Conservation (phyloP, 768 basidiomycete genomes). For the Chiua virens region DNA sequence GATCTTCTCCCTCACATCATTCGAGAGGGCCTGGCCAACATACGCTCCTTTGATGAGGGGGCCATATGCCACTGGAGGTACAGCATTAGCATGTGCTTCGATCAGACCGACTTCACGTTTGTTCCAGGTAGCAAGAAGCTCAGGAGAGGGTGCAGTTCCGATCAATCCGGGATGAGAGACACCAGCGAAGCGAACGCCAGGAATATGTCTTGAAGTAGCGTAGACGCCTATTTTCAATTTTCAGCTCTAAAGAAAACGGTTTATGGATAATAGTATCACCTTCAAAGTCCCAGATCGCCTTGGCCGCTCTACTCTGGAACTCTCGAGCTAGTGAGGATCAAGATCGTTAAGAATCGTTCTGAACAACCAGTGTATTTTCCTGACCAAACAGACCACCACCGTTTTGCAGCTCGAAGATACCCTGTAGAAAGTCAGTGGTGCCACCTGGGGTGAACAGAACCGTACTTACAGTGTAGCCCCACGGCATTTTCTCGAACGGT, state of each 20-base stretch:
- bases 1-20: conserved; percentile 52
- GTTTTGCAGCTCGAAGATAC: conserved; percentile 73
- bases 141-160: conserved; percentile 73
- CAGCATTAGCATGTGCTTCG: conserved; percentile 45
- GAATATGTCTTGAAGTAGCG: conserved; percentile 74
- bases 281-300: conserved; percentile 81
- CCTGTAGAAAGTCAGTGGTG: conserved; percentile 36
- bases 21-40: conserved; percentile 62
- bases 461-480: conserved; percentile 67
- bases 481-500: conserved; percentile 75
- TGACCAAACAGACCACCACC: conserved; percentile 71
- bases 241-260: not conserved
- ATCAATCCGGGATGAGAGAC: conserved; percentile 76
- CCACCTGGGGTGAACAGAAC: too few relatives aligned
- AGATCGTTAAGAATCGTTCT: not conserved
- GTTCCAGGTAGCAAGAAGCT: conserved; percentile 75
- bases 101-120: conserved; percentile 67
- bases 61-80: conserved; percentile 66
- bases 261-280: conserved; percentile 32
- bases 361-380: not conserved
- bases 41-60: conserved; percentile 62
- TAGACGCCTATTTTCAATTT: conserved; percentile 49
- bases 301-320: conserved; percentile 68
- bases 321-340: conserved; percentile 47
- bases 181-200: conserved; percentile 77